phyloP scores from a whole-genome alignment of 1,284 basidiomycete genomes.

The Vanrija humicola region DNA sequence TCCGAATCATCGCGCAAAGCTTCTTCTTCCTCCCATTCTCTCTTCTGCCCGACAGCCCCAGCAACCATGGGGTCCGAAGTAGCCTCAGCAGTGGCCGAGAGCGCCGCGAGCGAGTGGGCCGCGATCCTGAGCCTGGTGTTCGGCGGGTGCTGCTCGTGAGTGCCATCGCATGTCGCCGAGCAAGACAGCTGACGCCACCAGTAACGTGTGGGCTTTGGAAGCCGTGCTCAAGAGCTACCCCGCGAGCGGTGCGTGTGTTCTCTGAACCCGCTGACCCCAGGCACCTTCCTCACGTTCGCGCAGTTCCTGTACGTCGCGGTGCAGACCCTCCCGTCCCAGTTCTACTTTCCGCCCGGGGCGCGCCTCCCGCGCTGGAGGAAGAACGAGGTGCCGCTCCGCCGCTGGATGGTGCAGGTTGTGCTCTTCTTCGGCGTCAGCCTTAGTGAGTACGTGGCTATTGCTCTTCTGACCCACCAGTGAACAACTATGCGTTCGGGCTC shows the following conservation, averaged over 20 bases:
- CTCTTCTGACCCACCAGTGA: conserved; percentile 52
- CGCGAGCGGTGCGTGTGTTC: conserved; percentile 57
- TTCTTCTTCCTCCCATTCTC: not conserved
- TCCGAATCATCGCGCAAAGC: too few relatives aligned
- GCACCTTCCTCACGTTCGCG: conserved; percentile 76
- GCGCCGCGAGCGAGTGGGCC: conserved; percentile 55
- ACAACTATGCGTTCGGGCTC: conserved; percentile 84
- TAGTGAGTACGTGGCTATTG: conserved; percentile 22
- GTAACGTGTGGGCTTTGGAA: conserved; percentile 53
- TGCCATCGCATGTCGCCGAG: not conserved
- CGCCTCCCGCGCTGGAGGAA: conserved; percentile 34
- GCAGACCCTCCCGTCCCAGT: conserved; percentile 40
- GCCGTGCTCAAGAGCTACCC: conserved; percentile 63
- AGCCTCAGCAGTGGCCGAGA: conserved; percentile 13
- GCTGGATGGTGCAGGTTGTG: conserved; percentile 75
- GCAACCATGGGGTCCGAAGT: not conserved
- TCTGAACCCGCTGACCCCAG: conserved; percentile 48
- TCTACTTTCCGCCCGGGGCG: conserved; percentile 20
- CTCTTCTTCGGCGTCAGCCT: conserved; percentile 75
- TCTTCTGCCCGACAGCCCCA: not conserved
- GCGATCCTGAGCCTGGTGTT: conserved; percentile 65
- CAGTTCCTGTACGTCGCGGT: conserved; percentile 75
- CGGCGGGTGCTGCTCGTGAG: conserved; percentile 71
- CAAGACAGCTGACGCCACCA: conserved; percentile 8
- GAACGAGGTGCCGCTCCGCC: conserved; percentile 65